Base-by-base conservation (phyloP, 208 protist genomes). In the Phytomonas sp. region DNA sequence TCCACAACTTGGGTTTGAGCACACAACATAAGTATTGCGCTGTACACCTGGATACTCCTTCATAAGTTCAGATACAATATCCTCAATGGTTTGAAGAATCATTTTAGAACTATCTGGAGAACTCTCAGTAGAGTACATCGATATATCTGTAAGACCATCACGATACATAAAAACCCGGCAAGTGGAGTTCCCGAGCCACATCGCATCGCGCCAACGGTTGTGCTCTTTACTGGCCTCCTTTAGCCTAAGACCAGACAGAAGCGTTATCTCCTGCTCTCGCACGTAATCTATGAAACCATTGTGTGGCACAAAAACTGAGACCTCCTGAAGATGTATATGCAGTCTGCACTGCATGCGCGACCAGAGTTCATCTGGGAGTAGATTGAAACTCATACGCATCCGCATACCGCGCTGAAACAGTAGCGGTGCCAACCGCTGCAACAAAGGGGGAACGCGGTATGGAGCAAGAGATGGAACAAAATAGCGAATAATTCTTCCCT, bases 301-400 rank as follows among this genome's bases (percentile, higher is more conserved):
- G 46, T 72, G 51, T 6, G 88, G 87, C 68, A 92, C 80, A 67
- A 91, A 81, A 32, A 94, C 78, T 3, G 79, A 79, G 30, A 97
- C 72, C 20, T 77, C 67, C 30, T 87, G 82, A 5, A 83, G 70
- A 67, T 82, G 72, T 53, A 70, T 51, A 65, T 95, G 79, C 76
- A 97, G 73, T 61, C 72, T 72, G 67, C 78, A 81, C 82, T 94
- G 87, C 34, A 97, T 76, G 15, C 89, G 82, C 80, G 80, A 93
- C 89, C 89, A 97, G 71, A 91, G 71, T 77, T 95, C 89, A 63
- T 93, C 84, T 15, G 92, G 89, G 28, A 95, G 84, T 26, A 95
- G 75, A 73, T 93, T 97, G 75, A 97, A 97, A 76, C 84, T 74
- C 67, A 94, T 80, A 56, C 76, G 78, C 46, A 90, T 76, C 15